Percentiles rank a stretch among this genome's conserved stretches.
Evolutionary conservation across 768 basidiomycete genomes (phyloP).

Genomic region (Russula virescens): DNA sequence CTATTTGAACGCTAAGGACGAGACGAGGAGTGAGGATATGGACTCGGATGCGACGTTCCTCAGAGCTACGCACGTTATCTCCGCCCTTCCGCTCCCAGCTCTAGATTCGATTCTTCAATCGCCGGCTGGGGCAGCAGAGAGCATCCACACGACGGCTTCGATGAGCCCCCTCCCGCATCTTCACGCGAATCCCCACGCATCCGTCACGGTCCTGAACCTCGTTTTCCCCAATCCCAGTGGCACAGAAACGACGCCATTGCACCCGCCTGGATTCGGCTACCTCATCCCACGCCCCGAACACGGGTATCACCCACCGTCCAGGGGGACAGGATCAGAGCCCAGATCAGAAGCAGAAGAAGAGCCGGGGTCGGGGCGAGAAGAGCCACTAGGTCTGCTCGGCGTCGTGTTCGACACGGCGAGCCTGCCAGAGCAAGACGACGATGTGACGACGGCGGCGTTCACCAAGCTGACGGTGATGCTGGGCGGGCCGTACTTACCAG

Average conservation of each 20-base stretch:
- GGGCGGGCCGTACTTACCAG: constrained; percentile 62
- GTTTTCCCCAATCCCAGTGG: constrained; percentile 54
- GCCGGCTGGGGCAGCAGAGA: constrained; percentile 10
- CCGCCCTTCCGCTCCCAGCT: constrained; percentile 62
- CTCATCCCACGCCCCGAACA: constrained; percentile 73
- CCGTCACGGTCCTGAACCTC: constrained; percentile 85
- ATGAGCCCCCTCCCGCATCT: constrained; percentile 53
- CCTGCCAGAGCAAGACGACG: constrained; percentile 48
- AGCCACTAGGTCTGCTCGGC: constrained; percentile 56
- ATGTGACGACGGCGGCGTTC: constrained; percentile 31
- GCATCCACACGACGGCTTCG: constrained; percentile 15
- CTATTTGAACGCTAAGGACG: constrained; percentile 27
- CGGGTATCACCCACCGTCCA: constrained; percentile 39
- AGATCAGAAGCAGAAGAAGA: not conserved
- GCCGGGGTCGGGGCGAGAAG: not conserved
- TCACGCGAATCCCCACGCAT: constrained; percentile 61
- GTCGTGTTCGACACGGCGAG: constrained; percentile 87
- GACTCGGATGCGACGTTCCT: constrained; percentile 25
- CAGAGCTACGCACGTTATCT: constrained; percentile 63
- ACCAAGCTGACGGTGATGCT: constrained; percentile 89
- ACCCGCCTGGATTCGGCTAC: constrained; percentile 90
- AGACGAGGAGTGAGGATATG: not conserved
- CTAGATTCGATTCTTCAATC: constrained; percentile 40
- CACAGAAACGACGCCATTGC: constrained; percentile 40
- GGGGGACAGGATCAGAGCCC: not conserved